Evolutionary conservation across 192 early-diverging fungal species (phyloP), one percentile per base, ranked within the genome.

Genomic region (Coemansia sp.): DNA sequence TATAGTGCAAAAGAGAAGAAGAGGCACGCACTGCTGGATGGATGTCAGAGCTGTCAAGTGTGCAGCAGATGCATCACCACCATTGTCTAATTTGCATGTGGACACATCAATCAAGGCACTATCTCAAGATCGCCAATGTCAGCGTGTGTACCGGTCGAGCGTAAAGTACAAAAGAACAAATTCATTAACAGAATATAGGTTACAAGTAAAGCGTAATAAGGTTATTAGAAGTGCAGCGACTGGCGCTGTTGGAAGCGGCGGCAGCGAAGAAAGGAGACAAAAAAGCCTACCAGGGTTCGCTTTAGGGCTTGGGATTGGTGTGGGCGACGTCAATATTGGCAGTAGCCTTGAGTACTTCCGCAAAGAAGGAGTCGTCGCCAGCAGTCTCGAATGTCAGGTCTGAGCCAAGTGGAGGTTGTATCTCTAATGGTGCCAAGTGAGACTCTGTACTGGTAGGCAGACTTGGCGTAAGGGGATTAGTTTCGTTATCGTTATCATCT

Each of bases 351-450:
- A 72, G 50, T 23, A 71, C 59, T 12, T 63, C 74, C 34, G 65
- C 69, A 21, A 64, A 69, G 38, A 75, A 70, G 11, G 74, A 75
- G 36, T 63, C 74, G 19, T 55, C 58, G 59, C 10, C 42, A 19
- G 44, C 36, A 32, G 36, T 63, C 38, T 57, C 71, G 53, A 67
- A 63, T n/a, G 34, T 21, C 15, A 63, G 46, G 10, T 29, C 55
- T 15, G 71, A 17, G 5, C 25, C 50, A 15, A 63, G 50, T 23
- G 37, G 27, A 10, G 51, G 51, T 14, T 55, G 51, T 6, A 31
- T 25, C 27, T 29, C 25, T 15, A 55, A 10, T 12, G 27, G 51
- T 27, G 1, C 25, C 14, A 29, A 29, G 51, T 5, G 51, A 29
- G 25, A 9, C 14, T 29, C 51, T 27, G 51, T 15, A n/a, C 5